Conservation (phyloP, 306 rosid species). For the Psophocarpus tetragonolobus region DNA sequence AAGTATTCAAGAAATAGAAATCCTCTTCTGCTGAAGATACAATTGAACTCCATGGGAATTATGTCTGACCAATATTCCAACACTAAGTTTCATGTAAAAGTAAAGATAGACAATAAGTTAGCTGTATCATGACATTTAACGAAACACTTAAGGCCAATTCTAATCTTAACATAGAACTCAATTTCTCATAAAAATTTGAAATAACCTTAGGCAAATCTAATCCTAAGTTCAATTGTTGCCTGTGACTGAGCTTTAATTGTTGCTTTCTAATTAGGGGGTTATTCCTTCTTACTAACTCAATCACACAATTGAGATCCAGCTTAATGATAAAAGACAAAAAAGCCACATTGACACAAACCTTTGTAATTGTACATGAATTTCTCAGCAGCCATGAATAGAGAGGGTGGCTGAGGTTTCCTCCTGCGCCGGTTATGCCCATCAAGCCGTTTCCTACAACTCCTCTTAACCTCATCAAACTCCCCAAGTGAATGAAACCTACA, state of each 20-base stretch:
- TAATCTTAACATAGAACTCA: neutral
- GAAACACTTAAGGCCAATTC: neutral
- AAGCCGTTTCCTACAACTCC: conserved; percentile 90
- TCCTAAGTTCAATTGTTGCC: neutral
- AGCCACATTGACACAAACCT: conserved; percentile 47
- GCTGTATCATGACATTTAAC: neutral
- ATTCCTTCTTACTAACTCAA: neutral
- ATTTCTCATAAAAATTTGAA: neutral
- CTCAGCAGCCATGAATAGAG: conserved; percentile 62
- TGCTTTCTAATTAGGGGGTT: neutral
- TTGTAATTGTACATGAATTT: conserved; percentile 48
- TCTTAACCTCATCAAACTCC: conserved; percentile 84
- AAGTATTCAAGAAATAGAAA: neutral
- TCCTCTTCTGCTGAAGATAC: neutral
- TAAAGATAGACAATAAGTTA: conserved; percentile 9
- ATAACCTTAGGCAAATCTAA: neutral
- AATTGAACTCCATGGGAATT: conserved; percentile 14
- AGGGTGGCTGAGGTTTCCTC: conserved; percentile 76
- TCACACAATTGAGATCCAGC: neutral
- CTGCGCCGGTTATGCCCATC: conserved; percentile 84
- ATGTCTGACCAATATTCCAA: conserved; percentile 13
- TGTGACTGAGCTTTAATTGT: neutral
- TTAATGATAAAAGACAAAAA: conserved; percentile 3
- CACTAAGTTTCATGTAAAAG: neutral
- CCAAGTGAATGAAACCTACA: conserved; percentile 82